phyloP scores from a whole-genome alignment of 495 filamentous ascomycete species.

The Recurvomyces mirabilis region DNA sequence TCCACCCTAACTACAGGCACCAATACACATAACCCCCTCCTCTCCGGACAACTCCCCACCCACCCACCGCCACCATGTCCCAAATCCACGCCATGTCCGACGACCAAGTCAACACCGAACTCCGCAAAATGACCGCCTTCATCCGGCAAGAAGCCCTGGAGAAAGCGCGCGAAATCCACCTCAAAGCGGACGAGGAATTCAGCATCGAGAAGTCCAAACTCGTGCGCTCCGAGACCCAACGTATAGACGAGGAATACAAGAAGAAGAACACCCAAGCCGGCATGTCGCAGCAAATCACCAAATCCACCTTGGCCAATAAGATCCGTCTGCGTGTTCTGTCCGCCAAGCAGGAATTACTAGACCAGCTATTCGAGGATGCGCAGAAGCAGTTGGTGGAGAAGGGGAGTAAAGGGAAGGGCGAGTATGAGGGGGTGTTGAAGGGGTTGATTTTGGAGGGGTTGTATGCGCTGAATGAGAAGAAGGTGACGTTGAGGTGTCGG shows the following conservation, averaged over 20 bases:
- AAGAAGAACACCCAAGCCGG: conserved; percentile 96
- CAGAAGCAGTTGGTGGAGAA: conserved; percentile 51
- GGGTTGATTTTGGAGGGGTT: conserved; percentile 78
- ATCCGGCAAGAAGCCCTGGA: conserved; percentile 96
- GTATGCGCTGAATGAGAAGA: conserved; percentile 73
- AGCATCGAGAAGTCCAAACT: conserved; percentile 97
- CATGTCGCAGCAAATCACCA: conserved; percentile 95
- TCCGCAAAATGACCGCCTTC: conserved; percentile 99
- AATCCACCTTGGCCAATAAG: conserved; percentile 89
- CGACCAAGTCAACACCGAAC: conserved; percentile 91
- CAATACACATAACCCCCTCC: too few relatives aligned
- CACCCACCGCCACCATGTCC: conserved; percentile 63
- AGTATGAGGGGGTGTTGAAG: conserved; percentile 66
- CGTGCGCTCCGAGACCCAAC: conserved; percentile 79
- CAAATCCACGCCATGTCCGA: conserved; percentile 87
- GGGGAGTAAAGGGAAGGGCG: conserved; percentile 39
- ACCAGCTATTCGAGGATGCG: conserved; percentile 79
- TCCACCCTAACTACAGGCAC: too few relatives aligned
- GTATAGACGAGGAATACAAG: conserved; percentile 85
- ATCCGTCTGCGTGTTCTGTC: conserved; percentile 77
- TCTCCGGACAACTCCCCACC: too few relatives aligned
- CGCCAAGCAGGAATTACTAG: conserved; percentile 78
- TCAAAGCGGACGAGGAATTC: conserved; percentile 98
- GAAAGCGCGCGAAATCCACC: conserved; percentile 89
- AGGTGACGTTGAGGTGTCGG: conserved; percentile 57